A percentile compares a stretch with the other conserved stretches of the same genome.
Evolutionary conservation across 176 grass and related monocot species (phyloP).

Genomic region (Ananas comosus): DNA sequence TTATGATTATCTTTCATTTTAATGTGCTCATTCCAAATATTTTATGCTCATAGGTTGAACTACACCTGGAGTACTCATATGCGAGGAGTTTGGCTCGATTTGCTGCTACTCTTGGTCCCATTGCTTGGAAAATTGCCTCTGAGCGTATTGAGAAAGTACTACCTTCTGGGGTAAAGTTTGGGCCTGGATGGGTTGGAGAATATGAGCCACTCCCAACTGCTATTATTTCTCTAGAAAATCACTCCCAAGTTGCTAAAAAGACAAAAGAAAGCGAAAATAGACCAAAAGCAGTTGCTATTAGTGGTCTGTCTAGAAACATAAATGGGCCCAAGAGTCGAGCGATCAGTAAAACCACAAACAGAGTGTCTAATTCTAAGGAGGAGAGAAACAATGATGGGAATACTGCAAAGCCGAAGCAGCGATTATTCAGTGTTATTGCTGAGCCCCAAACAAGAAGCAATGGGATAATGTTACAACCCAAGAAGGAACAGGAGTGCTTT

Average conservation of each 20-base stretch:
- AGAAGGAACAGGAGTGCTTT: conserved; percentile 31
- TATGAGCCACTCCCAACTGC: conserved; percentile 54
- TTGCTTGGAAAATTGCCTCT: conserved; percentile 76
- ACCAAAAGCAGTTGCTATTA: conserved; percentile 25
- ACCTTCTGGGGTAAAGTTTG: conserved; percentile 71
- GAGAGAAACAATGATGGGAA: background rate
- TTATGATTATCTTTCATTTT: conserved; percentile 26
- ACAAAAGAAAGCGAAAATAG: conserved; percentile 22
- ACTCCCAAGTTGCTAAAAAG: conserved; percentile 18
- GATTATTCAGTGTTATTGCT: conserved; percentile 36
- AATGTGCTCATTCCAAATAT: conserved; percentile 1
- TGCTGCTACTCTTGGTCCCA: conserved; percentile 61
- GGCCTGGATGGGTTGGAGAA: conserved; percentile 89
- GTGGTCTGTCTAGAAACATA: conserved; percentile 30
- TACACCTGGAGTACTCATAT: conserved; percentile 64
- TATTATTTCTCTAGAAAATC: conserved; percentile 47
- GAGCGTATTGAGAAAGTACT: conserved; percentile 63
- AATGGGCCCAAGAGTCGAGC: conserved; percentile 26
- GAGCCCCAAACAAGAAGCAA: conserved; percentile 29
- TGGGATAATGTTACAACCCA: conserved; percentile 22
- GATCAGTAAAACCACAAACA: conserved; percentile 24
- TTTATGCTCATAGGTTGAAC: conserved; percentile 47
- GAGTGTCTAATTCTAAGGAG: conserved; percentile 40
- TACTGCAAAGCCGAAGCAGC: conserved; percentile 40
- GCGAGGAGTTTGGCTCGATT: conserved; percentile 89